A percentile compares a stretch with the other conserved stretches of the same genome.
Conservation (phyloP, 1,284 basidiomycete genomes). For the Heliocybe sulcata region DNA sequence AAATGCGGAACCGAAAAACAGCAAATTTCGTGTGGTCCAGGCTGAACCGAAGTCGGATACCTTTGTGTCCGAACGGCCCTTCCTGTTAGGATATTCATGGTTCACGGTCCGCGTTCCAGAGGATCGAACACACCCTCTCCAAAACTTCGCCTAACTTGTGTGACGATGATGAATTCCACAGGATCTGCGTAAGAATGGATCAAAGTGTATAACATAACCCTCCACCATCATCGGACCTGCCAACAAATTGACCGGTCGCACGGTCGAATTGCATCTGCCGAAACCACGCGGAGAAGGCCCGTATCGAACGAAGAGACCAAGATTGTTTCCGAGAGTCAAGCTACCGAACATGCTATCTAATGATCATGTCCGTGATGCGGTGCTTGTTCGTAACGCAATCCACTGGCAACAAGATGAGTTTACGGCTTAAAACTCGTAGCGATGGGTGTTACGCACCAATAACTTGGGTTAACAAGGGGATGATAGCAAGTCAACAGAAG, state of each 20-base stretch:
- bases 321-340: background rate
- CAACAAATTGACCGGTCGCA: background rate
- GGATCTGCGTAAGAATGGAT: background rate
- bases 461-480: slow-evolving; percentile 37
- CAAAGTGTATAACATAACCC: background rate
- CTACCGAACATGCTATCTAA: background rate
- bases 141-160: too few relatives aligned
- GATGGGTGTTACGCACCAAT: slow-evolving; percentile 63
- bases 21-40: background rate
- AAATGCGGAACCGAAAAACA: background rate
- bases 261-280: background rate
- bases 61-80: too few relatives aligned
- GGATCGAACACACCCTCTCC: too few relatives aligned
- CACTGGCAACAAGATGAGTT: slow-evolving; percentile 37
- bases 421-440: slow-evolving; percentile 5
- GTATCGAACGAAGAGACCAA: too few relatives aligned
- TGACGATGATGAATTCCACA: too few relatives aligned
- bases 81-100: too few relatives aligned
- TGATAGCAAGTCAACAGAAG: slow-evolving; percentile 7
- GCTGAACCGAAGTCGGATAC: background rate
- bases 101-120: too few relatives aligned
- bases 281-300: too few relatives aligned
- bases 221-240: background rate
- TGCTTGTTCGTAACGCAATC: slow-evolving; percentile 73
- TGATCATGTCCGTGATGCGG: slow-evolving; percentile 32